Conservation (phyloP, 169 alveolate genomes). For the Besnoitia besnoiti region DNA sequence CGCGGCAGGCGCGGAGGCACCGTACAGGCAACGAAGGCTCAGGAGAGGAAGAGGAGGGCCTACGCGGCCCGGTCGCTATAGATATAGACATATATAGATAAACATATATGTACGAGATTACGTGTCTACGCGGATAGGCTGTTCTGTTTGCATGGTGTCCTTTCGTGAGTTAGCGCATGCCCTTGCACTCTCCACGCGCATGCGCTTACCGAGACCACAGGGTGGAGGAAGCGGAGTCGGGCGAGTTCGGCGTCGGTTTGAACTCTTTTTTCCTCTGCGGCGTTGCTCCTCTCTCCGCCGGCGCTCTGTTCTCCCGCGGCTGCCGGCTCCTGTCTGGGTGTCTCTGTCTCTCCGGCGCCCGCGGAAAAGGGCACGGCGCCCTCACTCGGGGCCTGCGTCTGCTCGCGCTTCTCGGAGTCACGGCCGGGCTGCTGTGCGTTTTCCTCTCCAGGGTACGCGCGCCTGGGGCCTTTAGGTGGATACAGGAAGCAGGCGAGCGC, state of each 20-base stretch:
- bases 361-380: neutral
- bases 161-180: too few relatives aligned
- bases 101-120: too few relatives aligned
- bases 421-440: neutral
- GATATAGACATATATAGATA: neutral
- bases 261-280: neutral
- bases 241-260: neutral
- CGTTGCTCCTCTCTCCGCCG: neutral
- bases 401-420: neutral
- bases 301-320: neutral
- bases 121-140: too few relatives aligned
- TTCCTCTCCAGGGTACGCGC: neutral
- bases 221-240: conserved; percentile 11
- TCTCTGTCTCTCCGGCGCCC: neutral
- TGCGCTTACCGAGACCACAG: neutral
- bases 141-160: too few relatives aligned
- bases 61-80: neutral
- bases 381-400: neutral
- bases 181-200: too few relatives aligned
- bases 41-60: neutral
- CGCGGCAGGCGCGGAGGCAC: neutral
- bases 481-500: neutral
- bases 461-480: neutral
- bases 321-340: neutral
- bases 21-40: neutral